A percentile compares a stretch with the other conserved stretches of the same genome.
These are phyloP conservation scores for Fusarium coffeatum DNA, from an alignment of 2,329 filamentous ascomycete species.

Conservation along the genomic window DNA sequence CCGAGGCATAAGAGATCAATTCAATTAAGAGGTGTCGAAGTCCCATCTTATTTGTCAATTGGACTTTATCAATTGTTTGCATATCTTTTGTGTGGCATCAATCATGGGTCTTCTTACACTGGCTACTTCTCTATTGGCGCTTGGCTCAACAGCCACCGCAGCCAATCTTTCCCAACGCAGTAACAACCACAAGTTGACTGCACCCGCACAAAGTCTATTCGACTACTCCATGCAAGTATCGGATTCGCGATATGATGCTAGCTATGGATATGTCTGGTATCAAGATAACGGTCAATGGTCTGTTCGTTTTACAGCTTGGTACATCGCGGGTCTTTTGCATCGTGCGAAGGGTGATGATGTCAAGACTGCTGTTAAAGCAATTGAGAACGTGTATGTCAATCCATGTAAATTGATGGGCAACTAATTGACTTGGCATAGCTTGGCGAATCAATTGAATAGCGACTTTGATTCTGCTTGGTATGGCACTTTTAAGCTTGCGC, in stretches of 20 bases:
- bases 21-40: too few species aligned
- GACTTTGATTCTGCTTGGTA: constrained; percentile 19
- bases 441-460: constrained; percentile 15
- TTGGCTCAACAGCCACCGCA: constrained; percentile 6
- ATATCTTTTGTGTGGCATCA: neutral
- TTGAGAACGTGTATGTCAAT: constrained; percentile 16
- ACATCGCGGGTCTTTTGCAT: constrained; percentile 51
- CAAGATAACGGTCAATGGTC: constrained; percentile 57
- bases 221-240: constrained; percentile 54
- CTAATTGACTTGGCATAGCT: neutral
- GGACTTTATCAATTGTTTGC: neutral
- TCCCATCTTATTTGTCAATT: neutral
- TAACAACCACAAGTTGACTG: constrained; percentile 11
- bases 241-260: constrained; percentile 55
- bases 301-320: constrained; percentile 58
- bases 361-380: constrained; percentile 9
- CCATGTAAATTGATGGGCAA: fast-evolving
- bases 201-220: constrained; percentile 3
- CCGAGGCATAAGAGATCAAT: neutral
- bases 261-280: constrained; percentile 57
- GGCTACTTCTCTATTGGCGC: constrained; percentile 12
- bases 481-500: constrained; percentile 15
- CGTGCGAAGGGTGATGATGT: constrained; percentile 5
- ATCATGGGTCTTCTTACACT: constrained; percentile 21
- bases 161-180: constrained; percentile 13